Evolutionary conservation across 441 rosid genomes (phyloP), one percentile per base, ranked within the genome.

Genomic region (Adansonia grandidieri): DNA sequence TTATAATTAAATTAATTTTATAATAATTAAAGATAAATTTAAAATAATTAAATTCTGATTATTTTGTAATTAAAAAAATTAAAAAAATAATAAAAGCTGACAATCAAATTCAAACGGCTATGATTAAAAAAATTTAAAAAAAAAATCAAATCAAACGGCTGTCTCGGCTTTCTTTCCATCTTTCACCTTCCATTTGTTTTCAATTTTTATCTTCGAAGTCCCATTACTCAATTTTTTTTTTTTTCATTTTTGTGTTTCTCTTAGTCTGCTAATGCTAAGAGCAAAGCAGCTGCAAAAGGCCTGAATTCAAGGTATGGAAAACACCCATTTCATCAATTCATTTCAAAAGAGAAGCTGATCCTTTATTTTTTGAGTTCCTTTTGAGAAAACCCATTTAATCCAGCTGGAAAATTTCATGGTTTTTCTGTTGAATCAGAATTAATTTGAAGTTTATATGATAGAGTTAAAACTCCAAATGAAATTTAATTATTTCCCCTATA

Each of bases 291-390:
- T 65, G 37, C 65, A 10, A 62, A 42, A 42, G 37, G 37, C 45
- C 45, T 42, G 28, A 4, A n/a, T 45, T 72, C 61, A 75, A 48
- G 78, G 75, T 71, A 71, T 40, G 65, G 3, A 32, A 57, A 10
- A 37, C 53, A 57, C 37, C 53, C 50, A 42, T 56, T 56, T 73
- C 48, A 7, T n/a, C 63, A n/a, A 22, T 53, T 53, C 4, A 6
- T 22, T 50, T 24, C 9, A 19, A 11, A 19, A 45, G 3, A 19
- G 15, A 67, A n/a, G 13, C 71, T 66, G 15, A 44, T n/a, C 60
- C n/a, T 6, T 22, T 22, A 47, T 47, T 48, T 13, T 15, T 0
- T 32, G 9, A n/a, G 11, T 22, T 69, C 19, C 17, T 20, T 66
- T 47, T 68, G 17, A 13, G 56, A 47, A 68, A 47, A 20, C 44